phyloP scores from a whole-genome alignment of 1,284 basidiomycete genomes.

The Marasmius sp. region DNA sequence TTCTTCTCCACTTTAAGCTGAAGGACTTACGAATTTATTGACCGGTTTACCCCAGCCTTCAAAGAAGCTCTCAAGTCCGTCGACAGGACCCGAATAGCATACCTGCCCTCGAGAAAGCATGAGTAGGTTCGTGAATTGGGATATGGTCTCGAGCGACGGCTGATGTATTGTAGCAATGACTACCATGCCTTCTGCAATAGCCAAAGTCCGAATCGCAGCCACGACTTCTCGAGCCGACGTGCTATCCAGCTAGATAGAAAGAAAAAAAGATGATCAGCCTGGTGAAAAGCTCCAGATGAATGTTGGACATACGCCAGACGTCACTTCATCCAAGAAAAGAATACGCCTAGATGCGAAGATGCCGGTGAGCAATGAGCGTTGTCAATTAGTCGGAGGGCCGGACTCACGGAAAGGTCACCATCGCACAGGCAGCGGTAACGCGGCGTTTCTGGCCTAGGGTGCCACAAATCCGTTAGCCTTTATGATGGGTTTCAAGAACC shows the following conservation, averaged over 20 bases:
- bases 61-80: slow-evolving; percentile 34
- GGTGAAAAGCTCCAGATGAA: neutral
- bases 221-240: slow-evolving; percentile 57
- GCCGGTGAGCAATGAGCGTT: neutral
- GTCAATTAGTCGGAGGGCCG: neutral
- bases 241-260: slow-evolving; percentile 49
- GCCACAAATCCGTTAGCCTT: neutral
- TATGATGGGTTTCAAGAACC: neutral
- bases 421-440: slow-evolving; percentile 63
- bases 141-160: slow-evolving; percentile 55
- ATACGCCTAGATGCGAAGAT: slow-evolving; percentile 35
- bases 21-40: slow-evolving; percentile 31
- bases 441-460: slow-evolving; percentile 57
- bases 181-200: slow-evolving; percentile 46
- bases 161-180: slow-evolving; percentile 69
- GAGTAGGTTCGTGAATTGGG: slow-evolving; percentile 57
- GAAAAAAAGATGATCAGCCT: slow-evolving; percentile 1
- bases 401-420: slow-evolving; percentile 56
- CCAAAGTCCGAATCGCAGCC: slow-evolving; percentile 45
- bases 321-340: slow-evolving; percentile 65
- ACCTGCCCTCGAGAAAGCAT: slow-evolving; percentile 51
- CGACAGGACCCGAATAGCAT: slow-evolving; percentile 48
- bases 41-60: slow-evolving; percentile 37
- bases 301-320: slow-evolving; percentile 41
- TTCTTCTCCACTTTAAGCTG: neutral